Conservation (phyloP, 495 filamentous ascomycete genomes). For the Chlorociboria aeruginascens region DNA sequence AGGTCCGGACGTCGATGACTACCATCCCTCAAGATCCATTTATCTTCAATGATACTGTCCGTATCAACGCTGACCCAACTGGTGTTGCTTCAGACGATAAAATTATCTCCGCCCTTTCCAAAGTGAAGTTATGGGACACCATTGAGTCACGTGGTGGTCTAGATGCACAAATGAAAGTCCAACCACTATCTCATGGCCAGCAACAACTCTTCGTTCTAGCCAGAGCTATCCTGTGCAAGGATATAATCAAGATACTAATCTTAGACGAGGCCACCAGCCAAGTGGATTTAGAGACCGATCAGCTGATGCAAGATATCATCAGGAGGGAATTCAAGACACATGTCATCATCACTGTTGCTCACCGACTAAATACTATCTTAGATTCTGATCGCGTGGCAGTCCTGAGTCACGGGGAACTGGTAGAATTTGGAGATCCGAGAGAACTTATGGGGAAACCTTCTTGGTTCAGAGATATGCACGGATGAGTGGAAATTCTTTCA, state of each 20-base stretch:
- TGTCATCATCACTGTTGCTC: constrained; percentile 45
- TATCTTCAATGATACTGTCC: constrained; percentile 21
- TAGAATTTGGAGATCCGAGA: constrained; percentile 25
- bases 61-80: constrained; percentile 11
- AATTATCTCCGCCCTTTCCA: constrained; percentile 6
- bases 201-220: constrained; percentile 52
- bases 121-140: constrained; percentile 18
- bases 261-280: constrained; percentile 25
- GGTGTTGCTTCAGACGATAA: not conserved
- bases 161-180: constrained; percentile 34
- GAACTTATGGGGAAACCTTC: constrained; percentile 13
- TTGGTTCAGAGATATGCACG: constrained; percentile 27
- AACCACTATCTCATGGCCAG: constrained; percentile 47
- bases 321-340: constrained; percentile 39
- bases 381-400: constrained; percentile 31
- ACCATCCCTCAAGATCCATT: constrained; percentile 29
- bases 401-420: constrained; percentile 25
- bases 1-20: constrained; percentile 19
- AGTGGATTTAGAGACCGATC: constrained; percentile 44
- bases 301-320: constrained; percentile 43
- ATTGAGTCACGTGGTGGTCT: constrained; percentile 23
- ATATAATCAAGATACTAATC: constrained; percentile 12
- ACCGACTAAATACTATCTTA: constrained; percentile 33
- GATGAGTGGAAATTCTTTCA: constrained; percentile 31
- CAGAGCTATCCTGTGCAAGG: constrained; percentile 38